Base-by-base conservation (phyloP, 140 eudicot species). In the Eryngium alpinum region DNA sequence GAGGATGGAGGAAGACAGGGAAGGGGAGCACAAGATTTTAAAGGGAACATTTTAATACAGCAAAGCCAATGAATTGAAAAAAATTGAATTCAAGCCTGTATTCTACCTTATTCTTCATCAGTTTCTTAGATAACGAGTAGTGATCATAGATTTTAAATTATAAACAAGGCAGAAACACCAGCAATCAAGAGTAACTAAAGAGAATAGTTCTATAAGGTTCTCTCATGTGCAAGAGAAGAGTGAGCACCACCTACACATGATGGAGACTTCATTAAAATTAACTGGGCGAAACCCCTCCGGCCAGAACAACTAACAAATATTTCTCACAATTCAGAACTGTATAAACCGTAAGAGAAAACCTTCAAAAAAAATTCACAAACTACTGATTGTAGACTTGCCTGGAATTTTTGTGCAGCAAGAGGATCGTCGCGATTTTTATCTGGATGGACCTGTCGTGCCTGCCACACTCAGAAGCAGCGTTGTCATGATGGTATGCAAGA, bases 391-490 rank as follows among this genome's bases (percentile, higher is more conserved):
- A 71, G 62, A 50, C 72, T 85, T 83, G 85, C 98, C 97, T 94
- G 98, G 75, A 94, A 94, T 73, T 94, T 90, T 71, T 94, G 91
- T 60, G 98, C 98, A 81, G 98, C 97, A 82, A 84, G 90, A 84
- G 98, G 98, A 84, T 94, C 89, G 82, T 92, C 89, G 60, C 97
- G 98, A 83, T 92, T 94, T 86, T 92, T 94, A 84, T 94, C 98
- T 49, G 98, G 98, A 85, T 94, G 98, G 81, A 94, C 98, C 82
- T 94, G 94, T 3, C 97, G 89, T 49, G 98, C 98, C 98, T 94
- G 86, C 90, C 89, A 78, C 63, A 84, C 70, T 51, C 25, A 51
- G 12, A 51, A 7, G 28, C 15, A 49, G 66, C 16, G 44, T 17
- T 24, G 46, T n/a, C 33, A 46, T 44, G 29, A 17, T 74, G 59